Evolutionary conservation across 2,329 filamentous ascomycete genomes (phyloP).

Genomic region (Trematosphaeria pertusa): DNA sequence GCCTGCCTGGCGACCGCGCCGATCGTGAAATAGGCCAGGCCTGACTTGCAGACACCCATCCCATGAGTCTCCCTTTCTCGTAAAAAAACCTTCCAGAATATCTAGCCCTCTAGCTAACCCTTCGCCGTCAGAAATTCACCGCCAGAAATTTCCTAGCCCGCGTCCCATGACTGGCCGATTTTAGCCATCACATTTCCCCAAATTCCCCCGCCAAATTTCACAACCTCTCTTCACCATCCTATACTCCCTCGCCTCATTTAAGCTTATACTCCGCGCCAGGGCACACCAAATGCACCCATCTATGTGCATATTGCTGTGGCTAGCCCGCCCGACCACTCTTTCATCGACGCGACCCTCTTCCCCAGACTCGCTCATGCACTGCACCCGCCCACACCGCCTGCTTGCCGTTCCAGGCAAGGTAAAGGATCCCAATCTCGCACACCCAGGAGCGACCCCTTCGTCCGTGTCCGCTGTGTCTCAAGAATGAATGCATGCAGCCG

Average conservation of each 20-base stretch:
- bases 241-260: too few relatives aligned
- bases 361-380: slow-evolving; percentile 10
- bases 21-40: too few relatives aligned
- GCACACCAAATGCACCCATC: slow-evolving; percentile 6
- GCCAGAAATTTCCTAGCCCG: background rate
- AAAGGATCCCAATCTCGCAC: too few relatives aligned
- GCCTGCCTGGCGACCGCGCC: too few relatives aligned
- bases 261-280: too few relatives aligned
- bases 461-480: slow-evolving; percentile 20
- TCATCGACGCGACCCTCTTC: slow-evolving; percentile 25
- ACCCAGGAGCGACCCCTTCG: slow-evolving; percentile 21
- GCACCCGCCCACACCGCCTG: slow-evolving; percentile 12
- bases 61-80: too few relatives aligned
- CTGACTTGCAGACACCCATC: too few relatives aligned
- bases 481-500: slow-evolving; percentile 8
- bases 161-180: slow-evolving; percentile 16
- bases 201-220: background rate
- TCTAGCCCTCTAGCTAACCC: too few relatives aligned
- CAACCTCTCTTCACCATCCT: too few relatives aligned
- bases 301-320: slow-evolving; percentile 22
- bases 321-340: slow-evolving; percentile 26
- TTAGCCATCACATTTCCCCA: slow-evolving; percentile 22
- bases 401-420: too few relatives aligned
- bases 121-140: too few relatives aligned
- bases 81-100: too few relatives aligned